Evolutionary conservation across 139 green algal species (phyloP), one percentile per base, ranked within the genome.

Genomic region (Chlamydomonas applanata): DNA sequence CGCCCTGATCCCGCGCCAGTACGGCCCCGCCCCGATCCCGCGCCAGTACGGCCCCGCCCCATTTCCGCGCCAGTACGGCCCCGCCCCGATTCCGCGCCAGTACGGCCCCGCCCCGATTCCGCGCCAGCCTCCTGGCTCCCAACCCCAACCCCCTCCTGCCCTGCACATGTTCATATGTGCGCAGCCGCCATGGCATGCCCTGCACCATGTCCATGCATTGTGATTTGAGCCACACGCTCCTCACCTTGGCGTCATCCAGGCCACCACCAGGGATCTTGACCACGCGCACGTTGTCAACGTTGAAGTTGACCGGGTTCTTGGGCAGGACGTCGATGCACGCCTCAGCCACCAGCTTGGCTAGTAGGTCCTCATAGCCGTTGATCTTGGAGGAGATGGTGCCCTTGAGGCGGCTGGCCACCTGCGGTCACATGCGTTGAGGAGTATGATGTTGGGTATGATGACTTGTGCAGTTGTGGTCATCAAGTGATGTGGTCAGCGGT

Each of bases 221-320:
- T 32, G 25, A 13, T 64, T 7, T 1, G 29, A 68, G 27, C 7
- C 56, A 2, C 46, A 17, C 62, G 25, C 40, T 71, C 66, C 54
- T n/a, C n/a, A 65, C 57, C 24, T 49, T 71, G 40, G 79, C 87
- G 77, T 96, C 85, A 57, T 79, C 36, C 69, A 94, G 36, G 14
- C 77, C 79, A 1, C 80, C 85, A 45, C 95, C 95, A n/a, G 85
- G 66, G 68, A 99, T 92, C 85, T 99, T 99, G 64, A 90, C 84
- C 62, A 97, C 90, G 13, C 96, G 90, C 75, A 99, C 96, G 71
- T 99, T 98, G 87, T 99, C 96, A 44, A 99, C 95, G 77, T 98
- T 98, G 89, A 99, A 99, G 85, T 98, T 98, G 74, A 83, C 60
- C 1, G 92, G 88, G 85, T 99, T 99, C 69, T 90, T 90, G 44